A percentile compares a stretch with the other conserved stretches of the same genome.
Conservation (phyloP, 768 basidiomycete genomes). For the Mycena maculata region DNA sequence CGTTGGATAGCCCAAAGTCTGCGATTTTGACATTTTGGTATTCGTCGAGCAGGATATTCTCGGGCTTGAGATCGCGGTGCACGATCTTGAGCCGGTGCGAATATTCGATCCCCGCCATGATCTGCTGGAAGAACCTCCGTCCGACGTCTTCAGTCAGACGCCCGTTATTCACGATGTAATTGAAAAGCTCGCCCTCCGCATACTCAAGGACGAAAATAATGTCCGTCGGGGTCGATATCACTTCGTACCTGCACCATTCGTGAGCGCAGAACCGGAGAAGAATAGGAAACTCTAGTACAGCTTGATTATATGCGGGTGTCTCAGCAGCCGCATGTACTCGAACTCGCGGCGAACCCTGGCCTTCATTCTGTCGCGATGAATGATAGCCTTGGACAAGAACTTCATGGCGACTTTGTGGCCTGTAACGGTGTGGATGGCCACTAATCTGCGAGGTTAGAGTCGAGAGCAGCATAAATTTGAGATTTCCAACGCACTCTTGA, state of each 20-base stretch:
- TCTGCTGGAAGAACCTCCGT: slow-evolving; percentile 96
- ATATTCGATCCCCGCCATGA: slow-evolving; percentile 97
- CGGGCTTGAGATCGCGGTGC: slow-evolving; percentile 97
- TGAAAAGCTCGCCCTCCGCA: slow-evolving; percentile 96
- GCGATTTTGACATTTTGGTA: slow-evolving; percentile 95
- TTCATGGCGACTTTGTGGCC: slow-evolving; percentile 98
- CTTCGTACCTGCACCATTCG: slow-evolving; percentile 71
- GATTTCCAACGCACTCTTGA: slow-evolving; percentile 84
- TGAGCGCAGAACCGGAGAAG: slow-evolving; percentile 30
- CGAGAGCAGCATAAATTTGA: slow-evolving; percentile 17
- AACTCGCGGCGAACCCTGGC: slow-evolving; percentile 94
- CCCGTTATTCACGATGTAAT: slow-evolving; percentile 96
- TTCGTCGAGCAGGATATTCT: slow-evolving; percentile 90
- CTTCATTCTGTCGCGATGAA: slow-evolving; percentile 91
- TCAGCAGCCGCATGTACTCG: slow-evolving; percentile 93
- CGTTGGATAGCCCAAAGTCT: slow-evolving; percentile 97
- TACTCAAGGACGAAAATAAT: slow-evolving; percentile 99
- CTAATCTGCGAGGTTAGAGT: slow-evolving; percentile 54
- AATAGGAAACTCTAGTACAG: slow-evolving; percentile 65
- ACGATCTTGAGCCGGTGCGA: slow-evolving; percentile 97
- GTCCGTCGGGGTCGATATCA: slow-evolving; percentile 93
- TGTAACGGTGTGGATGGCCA: slow-evolving; percentile 94
- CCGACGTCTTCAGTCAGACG: slow-evolving; percentile 90
- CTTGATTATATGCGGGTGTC: slow-evolving; percentile 98
- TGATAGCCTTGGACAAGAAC: slow-evolving; percentile 94